These are phyloP conservation scores for Orbilia blumenaviensis DNA, from an alignment of 2,329 filamentous ascomycete species.

Conservation along the genomic window DNA sequence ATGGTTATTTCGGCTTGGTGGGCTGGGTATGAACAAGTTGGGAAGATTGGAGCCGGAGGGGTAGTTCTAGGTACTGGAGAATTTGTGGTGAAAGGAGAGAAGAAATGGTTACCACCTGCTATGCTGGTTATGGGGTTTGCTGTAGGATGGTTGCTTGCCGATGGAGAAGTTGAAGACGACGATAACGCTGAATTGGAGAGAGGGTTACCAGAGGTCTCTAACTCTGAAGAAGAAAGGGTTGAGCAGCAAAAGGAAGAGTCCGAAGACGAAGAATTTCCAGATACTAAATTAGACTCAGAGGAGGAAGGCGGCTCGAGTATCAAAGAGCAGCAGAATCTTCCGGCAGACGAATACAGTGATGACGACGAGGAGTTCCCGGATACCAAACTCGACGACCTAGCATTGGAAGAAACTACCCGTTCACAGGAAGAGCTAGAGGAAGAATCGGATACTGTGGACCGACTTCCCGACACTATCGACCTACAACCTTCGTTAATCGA, in stretches of 20 bases:
- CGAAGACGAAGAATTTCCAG: slow-evolving; percentile 61
- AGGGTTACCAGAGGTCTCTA: neutral
- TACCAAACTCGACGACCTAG: slow-evolving; percentile 58
- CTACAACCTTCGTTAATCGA: slow-evolving; percentile 56
- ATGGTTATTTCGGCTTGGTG: slow-evolving; percentile 96
- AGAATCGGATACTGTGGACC: slow-evolving; percentile 60
- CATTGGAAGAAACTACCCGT: slow-evolving; percentile 55
- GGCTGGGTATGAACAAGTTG: slow-evolving; percentile 89
- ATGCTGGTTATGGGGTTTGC: slow-evolving; percentile 88
- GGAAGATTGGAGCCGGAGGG: slow-evolving; percentile 80
- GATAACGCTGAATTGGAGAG: neutral
- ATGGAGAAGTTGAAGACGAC: slow-evolving; percentile 2
- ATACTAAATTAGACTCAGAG: slow-evolving; percentile 59
- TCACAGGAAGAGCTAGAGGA: slow-evolving; percentile 55
- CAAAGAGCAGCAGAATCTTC: slow-evolving; percentile 9
- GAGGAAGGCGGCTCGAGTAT: slow-evolving; percentile 55
- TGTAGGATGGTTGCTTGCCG: slow-evolving; percentile 69
- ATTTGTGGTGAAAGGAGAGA: slow-evolving; percentile 84
- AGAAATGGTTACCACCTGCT: slow-evolving; percentile 88
- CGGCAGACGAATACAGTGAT: slow-evolving; percentile 54
- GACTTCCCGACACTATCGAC: slow-evolving; percentile 56
- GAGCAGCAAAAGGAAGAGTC: slow-evolving; percentile 56
- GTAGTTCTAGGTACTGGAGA: slow-evolving; percentile 80
- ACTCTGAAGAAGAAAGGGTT: slow-evolving; percentile 3
- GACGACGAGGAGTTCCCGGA: slow-evolving; percentile 62